phyloP scores from a whole-genome alignment of 2,329 filamentous ascomycete genomes.

The Allantophomopsis cytisporea region DNA sequence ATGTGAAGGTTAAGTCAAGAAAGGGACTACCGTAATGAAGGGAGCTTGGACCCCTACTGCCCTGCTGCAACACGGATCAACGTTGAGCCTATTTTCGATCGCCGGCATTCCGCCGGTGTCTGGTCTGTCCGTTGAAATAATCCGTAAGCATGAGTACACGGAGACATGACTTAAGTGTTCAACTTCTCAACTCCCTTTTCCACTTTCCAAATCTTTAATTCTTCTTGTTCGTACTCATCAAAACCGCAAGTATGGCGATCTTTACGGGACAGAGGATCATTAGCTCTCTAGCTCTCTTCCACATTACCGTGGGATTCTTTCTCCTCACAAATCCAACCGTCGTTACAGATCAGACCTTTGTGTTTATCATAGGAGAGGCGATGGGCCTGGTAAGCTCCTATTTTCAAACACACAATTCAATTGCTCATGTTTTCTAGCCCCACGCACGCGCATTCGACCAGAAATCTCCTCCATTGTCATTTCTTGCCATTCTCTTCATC shows the following conservation, averaged over 20 bases:
- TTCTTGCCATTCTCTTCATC: constrained; percentile 56
- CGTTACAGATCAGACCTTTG: constrained; percentile 66
- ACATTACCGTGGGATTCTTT: constrained; percentile 73
- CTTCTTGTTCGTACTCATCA: background rate
- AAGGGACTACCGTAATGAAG: no score
- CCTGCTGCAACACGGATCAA: background rate
- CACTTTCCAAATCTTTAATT: no score
- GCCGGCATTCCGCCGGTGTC: no score
- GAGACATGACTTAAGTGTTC: no score
- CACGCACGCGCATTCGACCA: constrained; percentile 52
- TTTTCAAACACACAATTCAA: background rate
- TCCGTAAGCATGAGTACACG: no score
- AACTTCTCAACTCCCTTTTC: no score
- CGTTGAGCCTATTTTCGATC: constrained; percentile 1
- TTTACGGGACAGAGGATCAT: constrained; percentile 73
- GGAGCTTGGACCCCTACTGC: no score
- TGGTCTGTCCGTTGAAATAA: no score
- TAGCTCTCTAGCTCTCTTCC: constrained; percentile 69
- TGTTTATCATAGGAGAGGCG: constrained; percentile 70
- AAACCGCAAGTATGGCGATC: constrained; percentile 50
- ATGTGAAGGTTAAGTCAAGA: no score
- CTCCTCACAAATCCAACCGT: constrained; percentile 61
- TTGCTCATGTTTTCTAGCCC: constrained; percentile 29
- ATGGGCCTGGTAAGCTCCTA: constrained; percentile 56
- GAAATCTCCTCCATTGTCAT: constrained; percentile 56